Conservation (phyloP, 2,329 filamentous ascomycete genomes). For the Ophiostoma himal-ulmi region DNA sequence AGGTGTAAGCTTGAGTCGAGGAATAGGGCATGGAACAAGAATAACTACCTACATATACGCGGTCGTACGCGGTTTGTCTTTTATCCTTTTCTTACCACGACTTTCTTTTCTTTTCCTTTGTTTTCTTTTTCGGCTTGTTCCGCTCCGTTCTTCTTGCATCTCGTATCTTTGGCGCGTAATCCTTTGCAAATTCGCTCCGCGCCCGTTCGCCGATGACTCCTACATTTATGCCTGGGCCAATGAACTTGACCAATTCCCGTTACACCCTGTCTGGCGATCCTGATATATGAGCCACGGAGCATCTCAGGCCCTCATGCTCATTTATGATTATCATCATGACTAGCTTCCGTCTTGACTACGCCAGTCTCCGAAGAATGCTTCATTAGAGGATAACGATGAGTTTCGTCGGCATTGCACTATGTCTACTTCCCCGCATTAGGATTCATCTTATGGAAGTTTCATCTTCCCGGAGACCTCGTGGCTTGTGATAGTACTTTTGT, state of each 20-base stretch:
- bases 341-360: not conserved
- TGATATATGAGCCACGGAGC: not conserved
- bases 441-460: not conserved
- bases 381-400: not conserved
- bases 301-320: not conserved
- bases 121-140: not conserved
- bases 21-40: not conserved
- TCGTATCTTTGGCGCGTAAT: not conserved
- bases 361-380: not conserved
- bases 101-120: conserved; percentile 6
- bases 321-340: not conserved
- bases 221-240: not conserved
- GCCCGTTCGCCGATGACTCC: not conserved
- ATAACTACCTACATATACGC: not conserved
- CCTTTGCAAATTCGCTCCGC: not conserved
- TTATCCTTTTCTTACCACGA: not conserved
- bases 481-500: not conserved
- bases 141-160: not conserved
- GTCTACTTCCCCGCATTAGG: not conserved
- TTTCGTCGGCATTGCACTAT: not conserved
- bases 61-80: not conserved
- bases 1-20: not conserved
- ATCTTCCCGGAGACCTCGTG: not conserved
- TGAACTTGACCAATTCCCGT: not conserved
- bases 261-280: not conserved